These are phyloP conservation scores for Phoma herbarum DNA, from an alignment of 2,329 filamentous ascomycete species.

Conservation along the genomic window DNA sequence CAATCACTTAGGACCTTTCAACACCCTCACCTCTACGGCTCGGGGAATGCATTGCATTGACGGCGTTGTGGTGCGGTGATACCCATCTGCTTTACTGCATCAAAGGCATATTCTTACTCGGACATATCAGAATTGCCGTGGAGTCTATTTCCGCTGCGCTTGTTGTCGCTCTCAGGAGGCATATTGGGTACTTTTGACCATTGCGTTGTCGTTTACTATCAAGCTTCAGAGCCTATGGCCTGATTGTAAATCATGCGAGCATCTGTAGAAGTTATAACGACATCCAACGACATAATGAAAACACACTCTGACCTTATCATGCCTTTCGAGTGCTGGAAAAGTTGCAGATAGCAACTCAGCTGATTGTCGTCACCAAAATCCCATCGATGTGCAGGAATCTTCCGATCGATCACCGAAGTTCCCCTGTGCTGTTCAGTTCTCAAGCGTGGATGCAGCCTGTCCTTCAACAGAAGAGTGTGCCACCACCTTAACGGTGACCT, in stretches of 20 bases:
- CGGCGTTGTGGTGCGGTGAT: constrained; percentile 44
- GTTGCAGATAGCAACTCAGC: not conserved
- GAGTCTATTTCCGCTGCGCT: not conserved
- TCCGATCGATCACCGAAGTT: not conserved
- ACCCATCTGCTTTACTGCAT: constrained; percentile 40
- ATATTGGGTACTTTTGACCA: not conserved
- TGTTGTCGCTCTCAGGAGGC: not conserved
- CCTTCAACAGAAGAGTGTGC: not conserved
- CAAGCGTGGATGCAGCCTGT: not conserved
- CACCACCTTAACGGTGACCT: not conserved
- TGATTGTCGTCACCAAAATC: not conserved
- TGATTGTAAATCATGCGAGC: constrained; percentile 2
- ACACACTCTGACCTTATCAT: not conserved
- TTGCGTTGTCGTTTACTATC: not conserved
- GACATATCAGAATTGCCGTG: not conserved
- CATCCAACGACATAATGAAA: constrained; percentile 15
- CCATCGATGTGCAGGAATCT: not conserved
- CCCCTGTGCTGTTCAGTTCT: not conserved
- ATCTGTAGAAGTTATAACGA: constrained; percentile 7
- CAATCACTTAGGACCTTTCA: constrained; percentile 5
- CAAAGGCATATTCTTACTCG: constrained; percentile 20
- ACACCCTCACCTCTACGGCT: constrained; percentile 25
- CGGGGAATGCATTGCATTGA: constrained; percentile 44
- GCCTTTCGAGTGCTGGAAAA: not conserved
- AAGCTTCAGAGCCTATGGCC: not conserved